Evolutionary conservation across 352 stramenopile species (phyloP).

Genomic region (Globisporangium nodosum): DNA sequence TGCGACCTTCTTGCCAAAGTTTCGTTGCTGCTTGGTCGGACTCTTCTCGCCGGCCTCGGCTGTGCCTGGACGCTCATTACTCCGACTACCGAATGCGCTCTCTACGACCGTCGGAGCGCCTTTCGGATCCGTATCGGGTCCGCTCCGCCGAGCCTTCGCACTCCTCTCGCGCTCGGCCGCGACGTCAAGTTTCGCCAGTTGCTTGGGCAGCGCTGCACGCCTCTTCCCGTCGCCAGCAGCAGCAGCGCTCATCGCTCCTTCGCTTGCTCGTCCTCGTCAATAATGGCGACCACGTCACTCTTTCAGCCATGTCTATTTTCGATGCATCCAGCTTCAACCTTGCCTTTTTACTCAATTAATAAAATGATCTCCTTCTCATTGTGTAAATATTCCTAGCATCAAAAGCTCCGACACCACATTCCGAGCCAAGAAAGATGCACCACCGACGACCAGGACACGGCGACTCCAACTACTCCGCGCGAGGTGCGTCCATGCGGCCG

Average conservation of each 20-base stretch:
- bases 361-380: too few relatives aligned
- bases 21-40: constrained; percentile 8
- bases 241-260: not conserved
- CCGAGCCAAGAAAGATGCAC: constrained; percentile 7
- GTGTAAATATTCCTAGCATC: too few relatives aligned
- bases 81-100: too few relatives aligned
- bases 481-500: too few relatives aligned
- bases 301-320: not conserved
- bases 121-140: not conserved
- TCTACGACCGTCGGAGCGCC: too few relatives aligned
- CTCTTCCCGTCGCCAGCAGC: not conserved
- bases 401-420: too few relatives aligned
- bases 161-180: constrained; percentile 23
- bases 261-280: not conserved
- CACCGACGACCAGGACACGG: constrained; percentile 20
- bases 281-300: too few relatives aligned
- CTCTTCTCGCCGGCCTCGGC: constrained; percentile 3
- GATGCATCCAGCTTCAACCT: too few relatives aligned
- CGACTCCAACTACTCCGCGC: not conserved
- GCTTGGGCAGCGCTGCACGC: constrained; percentile 11
- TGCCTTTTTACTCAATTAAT: too few relatives aligned
- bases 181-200: constrained; percentile 20
- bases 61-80: not conserved
- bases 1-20: constrained; percentile 2
- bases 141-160: not conserved